Base-by-base conservation (phyloP, 1,284 basidiomycete genomes). In the Singerocomus inundabilis region DNA sequence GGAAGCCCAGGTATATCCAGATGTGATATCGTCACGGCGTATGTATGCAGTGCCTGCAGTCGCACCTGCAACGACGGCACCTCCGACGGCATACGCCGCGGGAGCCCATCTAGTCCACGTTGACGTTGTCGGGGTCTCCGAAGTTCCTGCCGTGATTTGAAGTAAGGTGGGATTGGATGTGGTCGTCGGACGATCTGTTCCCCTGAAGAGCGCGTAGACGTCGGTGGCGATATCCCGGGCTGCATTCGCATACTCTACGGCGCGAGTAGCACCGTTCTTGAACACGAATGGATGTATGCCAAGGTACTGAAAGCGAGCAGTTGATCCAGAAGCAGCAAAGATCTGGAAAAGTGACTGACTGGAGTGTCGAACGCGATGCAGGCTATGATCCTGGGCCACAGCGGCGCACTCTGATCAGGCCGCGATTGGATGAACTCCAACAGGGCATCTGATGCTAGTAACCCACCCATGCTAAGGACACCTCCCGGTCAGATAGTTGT, bases 281-380 rank as follows among this genome's bases (percentile, higher is more conserved):
- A 95, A 91, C 11, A 93, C 84, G 48, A 77, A 75, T 0, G 94
- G 94, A 61, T 97, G 86, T 10, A 98, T 74, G 11, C 93, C 93
- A 25, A 91, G 79, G 67, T 88, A 95, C 90, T 94, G 52, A 43
- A 43, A 40, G 51, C 31, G 24, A 29, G 34, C 8, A 34, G 15
- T 25, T 49, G 30, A 46, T 37, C 26, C 21, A 41, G n/a, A 21
- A 29, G 8, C 13, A 26, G 38, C 24, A 0, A 26, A 7, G 42
- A 49, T 13, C 12, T 30, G 39, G 37, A 21, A 21, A 46, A 51
- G 12, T 26, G 41, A 66, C 85, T 61, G 69, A 91, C 91, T 7
- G 93, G 95, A 1, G 95, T 96, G 63, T 98, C 95, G 63, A 88
- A 97, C 1, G 94, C 89, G 50, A 92, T 72, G 54, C 86, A 87